These are phyloP conservation scores for Penstemon newberryi DNA, from an alignment of 257 asterid genomes.

Conservation along the genomic window DNA sequence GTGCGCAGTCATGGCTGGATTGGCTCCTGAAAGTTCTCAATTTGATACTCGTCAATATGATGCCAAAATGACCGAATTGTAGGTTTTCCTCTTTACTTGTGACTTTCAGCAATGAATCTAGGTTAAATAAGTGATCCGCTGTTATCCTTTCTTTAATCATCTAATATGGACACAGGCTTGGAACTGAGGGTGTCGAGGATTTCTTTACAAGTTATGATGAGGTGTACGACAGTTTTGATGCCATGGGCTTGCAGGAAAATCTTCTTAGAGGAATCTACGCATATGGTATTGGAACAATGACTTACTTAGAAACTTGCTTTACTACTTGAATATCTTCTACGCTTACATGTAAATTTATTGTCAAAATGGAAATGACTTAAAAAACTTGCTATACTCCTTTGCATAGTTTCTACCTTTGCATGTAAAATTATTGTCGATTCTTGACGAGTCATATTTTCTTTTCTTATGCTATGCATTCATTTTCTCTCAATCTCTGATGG, in stretches of 20 bases:
- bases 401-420: neutral
- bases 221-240: conserved; percentile 60
- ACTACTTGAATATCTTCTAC: neutral
- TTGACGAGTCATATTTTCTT: neutral
- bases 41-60: conserved; percentile 48
- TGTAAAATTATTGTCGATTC: neutral
- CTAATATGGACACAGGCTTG: conserved; percentile 40
- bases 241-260: conserved; percentile 61
- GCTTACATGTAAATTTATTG: neutral
- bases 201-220: conserved; percentile 62
- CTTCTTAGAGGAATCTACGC: conserved; percentile 66
- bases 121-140: neutral
- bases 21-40: conserved; percentile 50
- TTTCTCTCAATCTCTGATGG: neutral
- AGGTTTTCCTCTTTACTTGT: conserved; percentile 17
- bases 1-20: conserved; percentile 46
- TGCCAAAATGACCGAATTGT: conserved; percentile 48
- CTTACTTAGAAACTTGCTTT: neutral
- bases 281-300: conserved; percentile 40
- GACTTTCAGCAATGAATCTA: conserved; percentile 1
- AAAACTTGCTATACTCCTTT: neutral
- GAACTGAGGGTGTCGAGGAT: conserved; percentile 43
- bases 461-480: neutral
- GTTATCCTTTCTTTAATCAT: neutral
- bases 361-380: too few species aligned